Evolutionary conservation across 2,329 filamentous ascomycete species (phyloP), one percentile per base, ranked within the genome.

Genomic region (Colletotrichum plurivorum): DNA sequence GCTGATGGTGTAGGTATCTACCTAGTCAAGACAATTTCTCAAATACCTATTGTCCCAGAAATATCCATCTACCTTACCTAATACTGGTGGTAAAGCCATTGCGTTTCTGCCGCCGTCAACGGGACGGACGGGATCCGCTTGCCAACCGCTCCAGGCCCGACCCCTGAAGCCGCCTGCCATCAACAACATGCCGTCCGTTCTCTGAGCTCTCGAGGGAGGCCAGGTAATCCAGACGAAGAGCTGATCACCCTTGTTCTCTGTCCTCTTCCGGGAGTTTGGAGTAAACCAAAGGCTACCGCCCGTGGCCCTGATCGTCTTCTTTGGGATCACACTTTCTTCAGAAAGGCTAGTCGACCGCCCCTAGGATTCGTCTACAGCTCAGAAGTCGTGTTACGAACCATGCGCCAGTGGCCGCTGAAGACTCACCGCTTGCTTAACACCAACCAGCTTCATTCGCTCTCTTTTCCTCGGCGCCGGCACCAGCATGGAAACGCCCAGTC

Each of bases 341-440:
- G 2, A 10, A 31, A 31, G 27, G 9, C 27, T 9, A 8, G 8
- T 8, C 9, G 27, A 31, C 27, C 8, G 27, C 5, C 27, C 9
- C 5, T 31, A 7, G 5, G 9, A 31, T 7, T 31, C 27, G 39
- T 25, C 36, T n/a, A 25, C 13, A 39, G 45, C 22, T 31, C 49
- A 45, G 20, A 46, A 15, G 10, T 2, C 27, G 27, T 10, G 55
- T 41, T 61, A 48, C 54, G 36, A 48, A 41, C 55, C 48, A 25
- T 9, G 15, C 7, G 25, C 16, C n/a, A 20, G 16, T 41, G 31
- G 46, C 51, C 41, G 16, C 43, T 18, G 22, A 15, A 20, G 51
- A n/a, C 57, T 62, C 49, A 54, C 57, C 56, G 49, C 63, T 62
- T 27, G 43, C 57, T 55, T 16, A n/a, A 51, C 57, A n/a, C 31